phyloP scores from a whole-genome alignment of 2,329 filamentous ascomycete genomes.

The Fusarium hainanense region DNA sequence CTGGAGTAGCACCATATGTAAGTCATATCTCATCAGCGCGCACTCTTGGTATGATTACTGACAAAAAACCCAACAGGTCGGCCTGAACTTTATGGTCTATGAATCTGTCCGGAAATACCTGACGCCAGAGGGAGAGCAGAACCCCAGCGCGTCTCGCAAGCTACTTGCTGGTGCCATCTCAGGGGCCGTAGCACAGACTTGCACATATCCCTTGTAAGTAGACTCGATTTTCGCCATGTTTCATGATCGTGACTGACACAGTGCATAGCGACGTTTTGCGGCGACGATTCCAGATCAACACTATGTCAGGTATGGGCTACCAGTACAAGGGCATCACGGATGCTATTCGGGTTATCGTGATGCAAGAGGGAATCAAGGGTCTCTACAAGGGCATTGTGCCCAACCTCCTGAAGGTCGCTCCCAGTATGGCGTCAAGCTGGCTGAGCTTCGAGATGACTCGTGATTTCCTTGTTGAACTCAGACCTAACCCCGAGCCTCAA shows the following conservation, averaged over 20 bases:
- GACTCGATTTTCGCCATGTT: neutral
- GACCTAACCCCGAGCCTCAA: constrained; percentile 53
- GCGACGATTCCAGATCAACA: constrained; percentile 97
- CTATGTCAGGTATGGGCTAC: constrained; percentile 98
- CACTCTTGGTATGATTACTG: neutral
- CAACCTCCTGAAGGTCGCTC: constrained; percentile 95
- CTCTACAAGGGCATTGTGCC: constrained; percentile 97
- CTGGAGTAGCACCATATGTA: constrained; percentile 95
- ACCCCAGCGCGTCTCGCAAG: constrained; percentile 83
- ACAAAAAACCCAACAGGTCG: constrained; percentile 68
- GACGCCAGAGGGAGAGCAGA: constrained; percentile 87
- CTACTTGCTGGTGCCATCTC: constrained; percentile 90
- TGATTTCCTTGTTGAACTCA: constrained; percentile 80
- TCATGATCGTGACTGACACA: constrained; percentile 37
- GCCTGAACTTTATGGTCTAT: constrained; percentile 98
- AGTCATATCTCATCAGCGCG: constrained; percentile 33
- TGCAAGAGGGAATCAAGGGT: constrained; percentile 84
- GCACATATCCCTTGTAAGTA: constrained; percentile 95
- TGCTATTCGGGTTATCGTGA: constrained; percentile 82
- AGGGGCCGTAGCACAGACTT: constrained; percentile 96
- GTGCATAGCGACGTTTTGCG: constrained; percentile 82
- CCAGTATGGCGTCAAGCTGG: constrained; percentile 99
- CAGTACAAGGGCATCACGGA: constrained; percentile 90
- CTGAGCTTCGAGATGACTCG: constrained; percentile 94
- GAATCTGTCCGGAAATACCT: constrained; percentile 86